Percentiles rank a stretch among this genome's conserved stretches.
Conservation (phyloP, 805 yeast species). For the Yamadazyma laniorum region DNA sequence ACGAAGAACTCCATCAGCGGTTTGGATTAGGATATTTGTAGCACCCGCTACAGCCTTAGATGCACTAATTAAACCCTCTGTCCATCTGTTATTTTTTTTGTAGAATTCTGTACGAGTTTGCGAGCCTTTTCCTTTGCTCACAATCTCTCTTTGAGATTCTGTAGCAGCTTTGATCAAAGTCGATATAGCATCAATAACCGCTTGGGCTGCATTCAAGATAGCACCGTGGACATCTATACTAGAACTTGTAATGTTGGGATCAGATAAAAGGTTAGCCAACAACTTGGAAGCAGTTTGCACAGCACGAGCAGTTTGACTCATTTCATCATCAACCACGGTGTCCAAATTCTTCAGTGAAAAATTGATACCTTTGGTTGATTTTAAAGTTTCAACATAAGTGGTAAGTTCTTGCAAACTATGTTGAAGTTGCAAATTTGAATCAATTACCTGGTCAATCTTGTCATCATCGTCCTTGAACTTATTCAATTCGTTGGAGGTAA, state of each 20-base stretch:
- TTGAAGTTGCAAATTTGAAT: slow-evolving; percentile 73
- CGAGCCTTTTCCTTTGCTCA: slow-evolving; percentile 63
- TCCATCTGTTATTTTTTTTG: slow-evolving; percentile 87
- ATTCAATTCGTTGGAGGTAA: slow-evolving; percentile 53
- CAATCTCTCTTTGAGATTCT: slow-evolving; percentile 80
- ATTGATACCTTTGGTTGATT: slow-evolving; percentile 29
- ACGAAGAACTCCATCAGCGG: slow-evolving; percentile 81
- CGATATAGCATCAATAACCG: slow-evolving; percentile 76
- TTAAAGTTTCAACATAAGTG: slow-evolving; percentile 53
- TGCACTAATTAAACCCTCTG: slow-evolving; percentile 89
- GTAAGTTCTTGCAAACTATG: slow-evolving; percentile 60
- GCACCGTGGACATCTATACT: slow-evolving; percentile 74
- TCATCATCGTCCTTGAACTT: slow-evolving; percentile 55
- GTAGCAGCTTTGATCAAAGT: slow-evolving; percentile 71
- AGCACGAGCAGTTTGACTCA: slow-evolving; percentile 68
- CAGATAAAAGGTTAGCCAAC: slow-evolving; percentile 51
- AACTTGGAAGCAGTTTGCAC: slow-evolving; percentile 65
- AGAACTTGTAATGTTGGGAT: slow-evolving; percentile 52
- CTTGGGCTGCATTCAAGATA: slow-evolving; percentile 72
- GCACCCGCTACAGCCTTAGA: slow-evolving; percentile 83
- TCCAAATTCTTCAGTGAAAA: slow-evolving; percentile 54
- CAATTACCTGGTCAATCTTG: slow-evolving; percentile 73
- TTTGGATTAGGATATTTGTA: slow-evolving; percentile 74
- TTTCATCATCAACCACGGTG: slow-evolving; percentile 69
- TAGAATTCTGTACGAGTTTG: slow-evolving; percentile 72